These are phyloP conservation scores for Lactarius quietus DNA, from an alignment of 768 basidiomycete species.

Conservation along the genomic window DNA sequence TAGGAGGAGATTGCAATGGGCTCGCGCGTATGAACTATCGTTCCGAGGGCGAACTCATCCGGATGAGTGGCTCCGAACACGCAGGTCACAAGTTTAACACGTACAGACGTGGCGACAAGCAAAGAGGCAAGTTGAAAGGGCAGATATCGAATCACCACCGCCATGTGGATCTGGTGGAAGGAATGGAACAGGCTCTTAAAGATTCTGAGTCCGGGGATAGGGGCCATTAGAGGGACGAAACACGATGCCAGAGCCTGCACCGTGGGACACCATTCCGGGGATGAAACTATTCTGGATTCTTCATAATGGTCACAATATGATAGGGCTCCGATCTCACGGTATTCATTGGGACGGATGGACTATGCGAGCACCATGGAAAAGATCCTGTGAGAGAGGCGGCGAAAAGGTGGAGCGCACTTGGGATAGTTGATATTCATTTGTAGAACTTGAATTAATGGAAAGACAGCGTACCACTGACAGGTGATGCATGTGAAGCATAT, in stretches of 20 bases:
- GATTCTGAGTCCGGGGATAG: no score
- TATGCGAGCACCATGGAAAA: slow-evolving; percentile 6
- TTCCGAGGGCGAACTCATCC: not conserved
- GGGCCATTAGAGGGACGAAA: not conserved
- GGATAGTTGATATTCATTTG: no score
- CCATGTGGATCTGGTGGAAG: not conserved
- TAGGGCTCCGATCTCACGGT: not conserved
- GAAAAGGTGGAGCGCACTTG: slow-evolving; percentile 1
- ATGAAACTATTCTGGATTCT: slow-evolving; percentile 3
- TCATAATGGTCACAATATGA: not conserved
- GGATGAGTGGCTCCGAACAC: not conserved
- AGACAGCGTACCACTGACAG: slow-evolving; percentile 5
- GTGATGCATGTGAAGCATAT: slow-evolving; percentile 19
- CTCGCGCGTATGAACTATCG: slow-evolving; percentile 2
- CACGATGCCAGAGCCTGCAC: not conserved
- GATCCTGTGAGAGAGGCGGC: not conserved
- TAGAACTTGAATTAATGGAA: not conserved
- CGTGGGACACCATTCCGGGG: slow-evolving; percentile 8
- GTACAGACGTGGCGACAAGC: not conserved
- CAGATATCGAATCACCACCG: slow-evolving; percentile 8
- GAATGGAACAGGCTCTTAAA: no score
- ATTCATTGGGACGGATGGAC: not conserved
- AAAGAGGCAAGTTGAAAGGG: slow-evolving; percentile 4
- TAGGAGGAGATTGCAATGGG: not conserved
- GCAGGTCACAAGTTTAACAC: not conserved